These are phyloP conservation scores for Trichoderma breve DNA, from an alignment of 2,329 filamentous ascomycete species.

Conservation along the genomic window DNA sequence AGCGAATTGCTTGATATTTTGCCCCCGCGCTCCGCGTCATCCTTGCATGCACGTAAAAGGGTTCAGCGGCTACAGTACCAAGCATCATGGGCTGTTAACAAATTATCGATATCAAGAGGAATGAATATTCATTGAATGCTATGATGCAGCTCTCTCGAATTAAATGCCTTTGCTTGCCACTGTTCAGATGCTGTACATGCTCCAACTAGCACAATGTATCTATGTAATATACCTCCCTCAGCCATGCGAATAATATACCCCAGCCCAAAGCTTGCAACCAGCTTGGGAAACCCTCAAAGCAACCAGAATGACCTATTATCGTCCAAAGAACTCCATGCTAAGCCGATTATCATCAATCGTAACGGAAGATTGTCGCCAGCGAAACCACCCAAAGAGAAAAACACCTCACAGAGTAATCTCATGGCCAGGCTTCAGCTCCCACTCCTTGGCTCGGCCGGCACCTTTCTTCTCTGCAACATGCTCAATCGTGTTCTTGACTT, in stretches of 20 bases:
- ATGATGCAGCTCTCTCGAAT: not conserved
- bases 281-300: not conserved
- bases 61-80: not conserved
- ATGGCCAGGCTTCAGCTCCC: constrained; percentile 41
- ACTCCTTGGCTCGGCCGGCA: constrained; percentile 37
- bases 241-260: not conserved
- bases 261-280: not conserved
- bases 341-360: constrained; percentile 20
- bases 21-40: constrained; percentile 8
- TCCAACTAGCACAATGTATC: not conserved
- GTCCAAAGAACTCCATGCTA: constrained; percentile 19
- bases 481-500: constrained; percentile 45
- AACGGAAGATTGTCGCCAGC: constrained; percentile 1
- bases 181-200: not conserved
- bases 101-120: not conserved
- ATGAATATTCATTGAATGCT: not conserved
- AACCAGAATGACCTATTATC: not conserved
- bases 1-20: constrained; percentile 12
- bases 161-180: not conserved
- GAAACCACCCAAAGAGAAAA: not conserved
- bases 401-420: constrained; percentile 32
- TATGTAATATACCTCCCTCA: not conserved
- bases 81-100: no score
- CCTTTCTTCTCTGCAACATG: constrained; percentile 42
- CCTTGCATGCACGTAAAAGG: not conserved